phyloP scores from a whole-genome alignment of 192 early-diverging fungal genomes.

The Coemansia sp. region DNA sequence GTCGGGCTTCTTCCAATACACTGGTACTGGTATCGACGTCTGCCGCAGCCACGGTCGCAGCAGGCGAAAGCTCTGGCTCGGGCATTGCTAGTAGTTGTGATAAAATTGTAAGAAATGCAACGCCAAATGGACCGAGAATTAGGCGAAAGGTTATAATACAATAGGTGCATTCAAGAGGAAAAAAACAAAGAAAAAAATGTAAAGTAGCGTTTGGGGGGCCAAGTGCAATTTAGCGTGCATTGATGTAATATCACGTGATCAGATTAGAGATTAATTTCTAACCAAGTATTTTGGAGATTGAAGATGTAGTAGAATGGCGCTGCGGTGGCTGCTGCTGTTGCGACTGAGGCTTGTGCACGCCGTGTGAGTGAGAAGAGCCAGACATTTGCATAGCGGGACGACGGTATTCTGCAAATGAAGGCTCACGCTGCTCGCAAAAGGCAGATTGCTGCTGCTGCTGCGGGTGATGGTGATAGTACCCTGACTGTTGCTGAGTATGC shows the following conservation, averaged over 20 bases:
- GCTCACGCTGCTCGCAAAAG: not conserved
- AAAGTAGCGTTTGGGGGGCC: not conserved
- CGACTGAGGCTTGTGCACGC: constrained; percentile 7
- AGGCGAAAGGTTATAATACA: not conserved
- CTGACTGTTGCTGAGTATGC: not conserved
- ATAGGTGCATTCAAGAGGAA: not conserved
- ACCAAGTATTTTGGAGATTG: constrained; percentile 44
- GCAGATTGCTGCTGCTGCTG: constrained; percentile 24
- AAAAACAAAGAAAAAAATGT: not conserved
- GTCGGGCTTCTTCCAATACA: constrained; percentile 15
- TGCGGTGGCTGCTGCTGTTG: constrained; percentile 17
- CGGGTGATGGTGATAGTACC: not conserved
- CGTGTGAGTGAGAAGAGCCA: not conserved
- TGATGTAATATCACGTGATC: not conserved
- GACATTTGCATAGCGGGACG: constrained; percentile 3
- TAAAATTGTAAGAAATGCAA: constrained; percentile 4
- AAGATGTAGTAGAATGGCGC: constrained; percentile 7
- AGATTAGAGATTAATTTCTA: constrained; percentile 8
- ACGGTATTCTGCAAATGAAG: constrained; percentile 7
- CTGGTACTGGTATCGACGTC: not conserved
- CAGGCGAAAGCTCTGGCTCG: constrained; percentile 8
- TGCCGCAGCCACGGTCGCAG: not conserved
- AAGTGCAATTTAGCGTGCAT: not conserved
- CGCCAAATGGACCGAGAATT: not conserved
- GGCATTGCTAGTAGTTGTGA: constrained; percentile 17